Evolutionary conservation across 2,329 filamentous ascomycete genomes (phyloP).

Genomic region (Leptographium wingfieldii): DNA sequence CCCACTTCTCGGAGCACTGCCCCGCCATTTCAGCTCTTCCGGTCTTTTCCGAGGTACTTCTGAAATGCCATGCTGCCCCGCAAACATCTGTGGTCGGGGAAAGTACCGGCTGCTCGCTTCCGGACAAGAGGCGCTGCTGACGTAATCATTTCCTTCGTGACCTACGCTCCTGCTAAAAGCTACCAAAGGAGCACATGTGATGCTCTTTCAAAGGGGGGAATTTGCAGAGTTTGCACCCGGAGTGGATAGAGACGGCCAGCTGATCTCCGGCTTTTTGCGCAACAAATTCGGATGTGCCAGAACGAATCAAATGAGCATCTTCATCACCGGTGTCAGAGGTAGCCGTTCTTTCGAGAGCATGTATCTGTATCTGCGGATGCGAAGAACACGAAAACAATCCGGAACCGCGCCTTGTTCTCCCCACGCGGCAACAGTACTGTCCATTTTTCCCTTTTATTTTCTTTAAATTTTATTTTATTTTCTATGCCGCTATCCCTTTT

Average conservation of each 20-base stretch:
- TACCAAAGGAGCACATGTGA: background rate
- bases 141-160: background rate
- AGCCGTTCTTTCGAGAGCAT: background rate
- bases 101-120: background rate
- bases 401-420: background rate
- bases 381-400: background rate
- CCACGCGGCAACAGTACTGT: background rate
- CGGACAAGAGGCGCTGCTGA: background rate
- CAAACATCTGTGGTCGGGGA: background rate
- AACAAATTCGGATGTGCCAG: background rate
- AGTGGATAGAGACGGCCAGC: background rate
- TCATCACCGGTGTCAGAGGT: background rate
- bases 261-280: background rate
- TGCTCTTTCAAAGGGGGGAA: background rate
- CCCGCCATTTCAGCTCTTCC: background rate
- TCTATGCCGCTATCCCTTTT: background rate
- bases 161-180: background rate
- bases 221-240: background rate
- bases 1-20: background rate
- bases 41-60: background rate
- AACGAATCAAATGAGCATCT: background rate
- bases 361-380: background rate
- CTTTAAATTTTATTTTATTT: background rate
- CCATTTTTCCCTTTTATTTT: background rate
- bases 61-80: background rate